Evolutionary conservation across 176 grass and related monocot genomes (phyloP).

Genomic region (Panicum miliaceum): DNA sequence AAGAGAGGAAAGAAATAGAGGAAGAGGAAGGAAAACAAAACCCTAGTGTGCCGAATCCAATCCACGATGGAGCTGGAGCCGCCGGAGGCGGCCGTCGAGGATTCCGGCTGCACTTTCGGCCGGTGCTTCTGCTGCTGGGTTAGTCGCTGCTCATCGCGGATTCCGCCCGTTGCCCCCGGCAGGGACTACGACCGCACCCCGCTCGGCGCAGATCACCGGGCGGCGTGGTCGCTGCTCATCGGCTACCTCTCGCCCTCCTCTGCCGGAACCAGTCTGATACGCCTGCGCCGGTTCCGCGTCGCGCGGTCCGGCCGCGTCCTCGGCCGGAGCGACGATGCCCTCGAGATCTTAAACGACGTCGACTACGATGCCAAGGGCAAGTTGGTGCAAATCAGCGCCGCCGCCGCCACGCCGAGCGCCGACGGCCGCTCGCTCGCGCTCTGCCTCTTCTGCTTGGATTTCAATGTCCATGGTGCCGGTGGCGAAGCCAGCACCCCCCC

Average conservation of each 20-base stretch:
- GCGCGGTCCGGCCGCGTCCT: neutral
- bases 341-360: neutral
- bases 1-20: no score
- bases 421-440: neutral
- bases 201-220: neutral
- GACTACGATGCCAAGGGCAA: neutral
- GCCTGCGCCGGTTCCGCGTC: slow-evolving; percentile 2
- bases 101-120: neutral
- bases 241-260: neutral
- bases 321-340: neutral
- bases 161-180: neutral
- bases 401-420: neutral
- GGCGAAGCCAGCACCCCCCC: neutral
- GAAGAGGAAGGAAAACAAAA: no score
- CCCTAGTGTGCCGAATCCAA: neutral
- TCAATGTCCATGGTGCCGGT: neutral
- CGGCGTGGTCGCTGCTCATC: neutral
- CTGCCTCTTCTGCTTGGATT: neutral
- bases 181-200: neutral
- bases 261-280: neutral
- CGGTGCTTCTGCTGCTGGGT: neutral
- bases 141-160: neutral
- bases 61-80: neutral
- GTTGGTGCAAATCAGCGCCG: neutral
- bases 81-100: no score